Evolutionary conservation across 352 stramenopile species (phyloP).

Genomic region (Phytophthora fragariaefolia): DNA sequence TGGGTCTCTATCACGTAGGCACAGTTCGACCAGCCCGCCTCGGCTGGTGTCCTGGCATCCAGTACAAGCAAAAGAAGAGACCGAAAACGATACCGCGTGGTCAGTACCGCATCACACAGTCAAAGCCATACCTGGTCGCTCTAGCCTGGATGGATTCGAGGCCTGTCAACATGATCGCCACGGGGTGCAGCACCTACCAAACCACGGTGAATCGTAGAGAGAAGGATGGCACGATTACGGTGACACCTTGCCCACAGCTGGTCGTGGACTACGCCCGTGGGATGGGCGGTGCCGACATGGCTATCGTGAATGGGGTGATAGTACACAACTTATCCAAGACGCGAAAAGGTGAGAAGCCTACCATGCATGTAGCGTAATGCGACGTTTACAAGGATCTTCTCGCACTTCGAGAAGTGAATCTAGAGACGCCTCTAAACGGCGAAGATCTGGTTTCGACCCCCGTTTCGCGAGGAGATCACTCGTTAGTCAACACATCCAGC

Average conservation of each 20-base stretch:
- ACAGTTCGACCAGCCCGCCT: slow-evolving; percentile 17
- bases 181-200: background rate
- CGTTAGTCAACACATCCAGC: no score
- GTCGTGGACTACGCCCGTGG: background rate
- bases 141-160: slow-evolving; percentile 21
- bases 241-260: background rate
- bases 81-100: slow-evolving; percentile 17
- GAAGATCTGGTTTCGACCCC: no score
- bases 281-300: background rate
- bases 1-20: slow-evolving; percentile 21
- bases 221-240: background rate
- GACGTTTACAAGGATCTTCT: no score
- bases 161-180: background rate
- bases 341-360: no score
- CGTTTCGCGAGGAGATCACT: no score
- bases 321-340: no score
- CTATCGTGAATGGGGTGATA: no score
- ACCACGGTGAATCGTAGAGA: background rate
- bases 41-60: slow-evolving; percentile 16
- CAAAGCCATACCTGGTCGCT: slow-evolving; percentile 15
- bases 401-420: no score
- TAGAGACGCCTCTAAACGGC: no score
- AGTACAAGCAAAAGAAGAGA: slow-evolving; percentile 20
- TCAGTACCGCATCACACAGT: slow-evolving; percentile 15
- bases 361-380: no score